Evolutionary conservation across 208 protist species (phyloP), one percentile per base, ranked within the genome.

Genomic region (Tritrichomonas musculus): DNA sequence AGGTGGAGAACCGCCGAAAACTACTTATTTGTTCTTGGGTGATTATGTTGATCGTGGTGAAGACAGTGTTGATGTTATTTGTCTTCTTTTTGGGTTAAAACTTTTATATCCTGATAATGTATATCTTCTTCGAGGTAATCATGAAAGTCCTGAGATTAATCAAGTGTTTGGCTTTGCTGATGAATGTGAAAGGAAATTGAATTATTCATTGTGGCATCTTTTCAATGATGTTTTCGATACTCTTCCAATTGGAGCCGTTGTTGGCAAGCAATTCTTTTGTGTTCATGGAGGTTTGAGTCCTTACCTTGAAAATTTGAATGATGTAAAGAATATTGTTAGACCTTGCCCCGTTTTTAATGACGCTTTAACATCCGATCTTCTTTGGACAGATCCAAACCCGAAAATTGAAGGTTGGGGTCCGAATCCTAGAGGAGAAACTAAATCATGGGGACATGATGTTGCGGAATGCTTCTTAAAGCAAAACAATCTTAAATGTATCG

Each of bases 101-200:
- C 8, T 95, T 30, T 53, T 49, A 4, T 93, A 94, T 65, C 94
- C 94, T 73, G 36, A 95, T 22, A 36, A 44, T 17, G 82, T 95
- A 8, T 95, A 55, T 75, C 36, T 95, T 47, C 9, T 95, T 0
- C 50, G 95, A 44, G 95, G 95, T 27, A 95, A 95, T 92, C 95
- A 95, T 93, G 94, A 95, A 47, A 94, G 94, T 92, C 55, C 84
- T 30, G 88, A 84, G 22, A 93, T 95, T 47, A 95, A 49, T 27
- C 55, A 92, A 75, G 39, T 27, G 1, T 95, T 94, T 80, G 94
- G 94, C 2, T 95, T 95, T 66, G 30, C 41, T 50, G 57, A 94
- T 27, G 94, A 95, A 94, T 94, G 97, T 94, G 65, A 97, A n/a
- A 60, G 93, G 41, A 98, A 98, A 94, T 98, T 98, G 93, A 95